These are phyloP conservation scores for Russula abietina DNA, from an alignment of 768 basidiomycete genomes.

Conservation along the genomic window DNA sequence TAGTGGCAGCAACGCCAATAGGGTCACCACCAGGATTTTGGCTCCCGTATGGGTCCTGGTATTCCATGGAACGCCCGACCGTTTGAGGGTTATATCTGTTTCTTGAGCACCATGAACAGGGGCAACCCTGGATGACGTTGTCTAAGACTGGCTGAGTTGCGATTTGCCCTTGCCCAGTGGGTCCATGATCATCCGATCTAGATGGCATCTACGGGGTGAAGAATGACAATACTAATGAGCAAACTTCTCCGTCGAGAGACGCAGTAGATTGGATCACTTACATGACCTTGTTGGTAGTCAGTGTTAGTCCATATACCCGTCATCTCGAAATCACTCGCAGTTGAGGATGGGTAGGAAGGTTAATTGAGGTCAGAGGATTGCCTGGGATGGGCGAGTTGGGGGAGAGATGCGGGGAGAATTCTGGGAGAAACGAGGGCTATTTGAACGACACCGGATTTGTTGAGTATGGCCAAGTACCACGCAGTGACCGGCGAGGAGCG, in stretches of 20 bases:
- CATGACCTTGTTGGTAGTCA: no score
- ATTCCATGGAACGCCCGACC: not conserved
- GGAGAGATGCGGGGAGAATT: conserved; percentile 5
- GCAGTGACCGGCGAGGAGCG: conserved; percentile 16
- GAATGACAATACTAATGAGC: no score
- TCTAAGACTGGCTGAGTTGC: no score
- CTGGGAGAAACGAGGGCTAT: not conserved
- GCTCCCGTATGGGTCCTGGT: not conserved
- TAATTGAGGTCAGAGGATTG: no score
- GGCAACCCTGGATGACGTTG: not conserved
- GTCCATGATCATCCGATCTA: no score
- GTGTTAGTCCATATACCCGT: no score
- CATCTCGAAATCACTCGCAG: no score
- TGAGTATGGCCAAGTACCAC: conserved; percentile 9
- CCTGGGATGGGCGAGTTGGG: not conserved
- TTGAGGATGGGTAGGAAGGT: no score
- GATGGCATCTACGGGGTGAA: no score
- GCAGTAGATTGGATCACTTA: no score
- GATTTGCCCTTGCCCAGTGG: no score
- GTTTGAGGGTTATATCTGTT: not conserved
- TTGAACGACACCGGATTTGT: conserved; percentile 22
- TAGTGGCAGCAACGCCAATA: not conserved
- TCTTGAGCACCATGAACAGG: not conserved
- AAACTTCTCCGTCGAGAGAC: no score
- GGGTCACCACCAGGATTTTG: not conserved